Conservation (phyloP, 805 yeast genomes). For the Allodekkera sacchari region DNA sequence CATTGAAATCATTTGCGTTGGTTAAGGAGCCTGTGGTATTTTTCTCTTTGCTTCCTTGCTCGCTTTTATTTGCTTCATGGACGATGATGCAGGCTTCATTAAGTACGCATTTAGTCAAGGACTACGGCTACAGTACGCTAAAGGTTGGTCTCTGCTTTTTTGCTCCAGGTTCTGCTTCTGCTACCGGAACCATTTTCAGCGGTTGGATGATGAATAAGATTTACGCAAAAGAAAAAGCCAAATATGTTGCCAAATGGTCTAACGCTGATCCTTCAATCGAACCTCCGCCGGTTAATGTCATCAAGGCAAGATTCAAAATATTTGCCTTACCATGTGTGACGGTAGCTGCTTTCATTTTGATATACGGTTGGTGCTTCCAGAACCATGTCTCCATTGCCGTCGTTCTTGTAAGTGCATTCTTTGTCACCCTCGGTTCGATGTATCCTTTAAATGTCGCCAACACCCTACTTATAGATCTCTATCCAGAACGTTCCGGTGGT, state of each 20-base stretch:
- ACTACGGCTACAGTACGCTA: constrained; percentile 43
- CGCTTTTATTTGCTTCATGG: constrained; percentile 63
- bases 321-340: constrained; percentile 35
- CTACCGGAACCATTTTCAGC: constrained; percentile 48
- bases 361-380: constrained; percentile 68
- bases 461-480: constrained; percentile 69
- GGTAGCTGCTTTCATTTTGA: constrained; percentile 13
- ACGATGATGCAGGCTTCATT: constrained; percentile 59
- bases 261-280: constrained; percentile 18
- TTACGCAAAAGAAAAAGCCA: constrained; percentile 30
- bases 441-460: constrained; percentile 49
- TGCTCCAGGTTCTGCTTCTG: constrained; percentile 64
- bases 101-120: constrained; percentile 41
- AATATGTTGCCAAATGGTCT: constrained; percentile 24
- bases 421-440: constrained; percentile 52
- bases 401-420: constrained; percentile 48
- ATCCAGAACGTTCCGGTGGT: constrained; percentile 62
- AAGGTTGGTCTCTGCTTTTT: constrained; percentile 65
- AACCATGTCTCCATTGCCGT: constrained; percentile 39
- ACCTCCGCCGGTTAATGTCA: constrained; percentile 42
- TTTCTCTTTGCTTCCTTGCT: constrained; percentile 44
- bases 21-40: constrained; percentile 24
- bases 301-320: constrained; percentile 40
- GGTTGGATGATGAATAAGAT: constrained; percentile 51
- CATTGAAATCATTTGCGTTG: constrained; percentile 17